phyloP scores from a whole-genome alignment of 495 filamentous ascomycete species.

The Penicillium ucsense region DNA sequence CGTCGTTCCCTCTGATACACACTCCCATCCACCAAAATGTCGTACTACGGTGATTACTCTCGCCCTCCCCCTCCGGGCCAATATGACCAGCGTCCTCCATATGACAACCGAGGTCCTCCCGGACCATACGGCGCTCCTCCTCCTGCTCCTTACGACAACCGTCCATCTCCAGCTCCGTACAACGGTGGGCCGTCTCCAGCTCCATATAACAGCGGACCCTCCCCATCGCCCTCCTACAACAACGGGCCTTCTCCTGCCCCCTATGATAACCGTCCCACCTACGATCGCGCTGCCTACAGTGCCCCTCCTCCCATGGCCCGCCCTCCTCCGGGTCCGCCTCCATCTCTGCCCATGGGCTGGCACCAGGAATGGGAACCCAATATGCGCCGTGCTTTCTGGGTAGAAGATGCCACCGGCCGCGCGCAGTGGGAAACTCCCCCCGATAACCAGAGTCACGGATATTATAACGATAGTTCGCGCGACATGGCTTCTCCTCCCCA shows the following conservation, averaged over 20 bases:
- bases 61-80: slow-evolving; percentile 10
- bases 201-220: too few species aligned
- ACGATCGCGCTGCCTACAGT: slow-evolving; percentile 13
- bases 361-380: slow-evolving; percentile 47
- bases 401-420: slow-evolving; percentile 48
- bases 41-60: slow-evolving; percentile 21
- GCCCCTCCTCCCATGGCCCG: slow-evolving; percentile 16
- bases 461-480: slow-evolving; percentile 13
- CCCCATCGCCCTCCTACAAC: too few species aligned
- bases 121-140: too few species aligned
- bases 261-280: slow-evolving; percentile 10
- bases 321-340: slow-evolving; percentile 29
- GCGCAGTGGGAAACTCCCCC: slow-evolving; percentile 50
- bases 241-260: too few species aligned
- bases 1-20: neutral
- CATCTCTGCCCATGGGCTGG: slow-evolving; percentile 51
- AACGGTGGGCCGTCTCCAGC: too few species aligned
- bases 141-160: too few species aligned
- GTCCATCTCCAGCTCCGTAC: too few species aligned
- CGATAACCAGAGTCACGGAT: neutral
- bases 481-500: slow-evolving; percentile 12
- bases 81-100: slow-evolving; percentile 6
- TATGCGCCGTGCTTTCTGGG: slow-evolving; percentile 49
- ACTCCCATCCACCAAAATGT: slow-evolving; percentile 9
- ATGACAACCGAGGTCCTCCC: slow-evolving; percentile 3